Evolutionary conservation across 495 filamentous ascomycete species (phyloP).

Genomic region (Trichoderma virens): DNA sequence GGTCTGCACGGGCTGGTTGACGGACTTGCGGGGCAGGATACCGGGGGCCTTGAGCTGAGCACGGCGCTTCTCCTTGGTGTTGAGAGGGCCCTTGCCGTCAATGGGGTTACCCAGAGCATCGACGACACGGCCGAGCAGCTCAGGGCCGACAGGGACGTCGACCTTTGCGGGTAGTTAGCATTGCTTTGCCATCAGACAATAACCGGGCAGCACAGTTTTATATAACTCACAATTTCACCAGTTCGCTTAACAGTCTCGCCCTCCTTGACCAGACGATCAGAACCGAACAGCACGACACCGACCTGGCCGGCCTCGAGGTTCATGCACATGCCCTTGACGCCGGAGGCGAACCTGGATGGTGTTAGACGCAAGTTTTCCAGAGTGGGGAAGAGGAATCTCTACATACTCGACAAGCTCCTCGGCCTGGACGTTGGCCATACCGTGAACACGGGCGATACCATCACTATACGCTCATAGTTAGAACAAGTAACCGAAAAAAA

Average conservation of each 20-base stretch:
- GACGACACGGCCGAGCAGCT: constrained; percentile 94
- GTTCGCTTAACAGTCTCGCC: constrained; percentile 99
- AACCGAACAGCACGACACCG: constrained; percentile 99
- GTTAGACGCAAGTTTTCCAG: constrained; percentile 14
- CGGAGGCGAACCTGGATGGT: constrained; percentile 80
- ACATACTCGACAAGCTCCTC: constrained; percentile 99
- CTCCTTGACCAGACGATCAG: constrained; percentile 99
- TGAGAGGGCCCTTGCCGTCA: constrained; percentile 96
- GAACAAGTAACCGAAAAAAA: constrained; percentile 15
- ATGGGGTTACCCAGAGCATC: constrained; percentile 98
- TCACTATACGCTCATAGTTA: constrained; percentile 58
- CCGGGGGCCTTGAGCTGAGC: constrained; percentile 98
- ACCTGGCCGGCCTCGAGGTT: constrained; percentile 99
- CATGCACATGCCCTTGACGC: constrained; percentile 99
- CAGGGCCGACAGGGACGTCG: constrained; percentile 89
- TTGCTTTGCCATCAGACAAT: constrained; percentile 1
- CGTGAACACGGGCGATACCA: constrained; percentile 99
- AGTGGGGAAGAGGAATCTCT: constrained; percentile 12
- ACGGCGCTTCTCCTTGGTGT: constrained; percentile 85
- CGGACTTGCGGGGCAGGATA: constrained; percentile 92
- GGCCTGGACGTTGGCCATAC: constrained; percentile 99
- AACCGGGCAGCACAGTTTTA: constrained; percentile 4
- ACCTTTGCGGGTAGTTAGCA: constrained; percentile 48
- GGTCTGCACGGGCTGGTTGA: constrained; percentile 98
- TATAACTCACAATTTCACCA: constrained; percentile 83